Base-by-base conservation (phyloP, 495 filamentous ascomycete species). In the Hypomontagnella submonticulosa region DNA sequence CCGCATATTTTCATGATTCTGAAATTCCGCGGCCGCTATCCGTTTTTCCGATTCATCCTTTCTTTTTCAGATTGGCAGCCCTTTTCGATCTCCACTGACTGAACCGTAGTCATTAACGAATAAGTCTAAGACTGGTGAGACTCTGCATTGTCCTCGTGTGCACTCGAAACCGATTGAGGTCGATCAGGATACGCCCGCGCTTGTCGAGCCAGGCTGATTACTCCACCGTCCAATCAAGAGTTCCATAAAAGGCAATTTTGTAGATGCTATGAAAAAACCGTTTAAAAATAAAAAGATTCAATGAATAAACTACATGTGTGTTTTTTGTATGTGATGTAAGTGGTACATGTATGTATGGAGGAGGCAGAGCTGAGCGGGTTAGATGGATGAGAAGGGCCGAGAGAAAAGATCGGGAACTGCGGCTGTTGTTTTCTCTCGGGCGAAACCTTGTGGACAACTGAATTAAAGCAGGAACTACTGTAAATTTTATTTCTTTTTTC, bases 61-160 rank as follows among this genome's bases (percentile, higher is more conserved):
- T 64, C 33, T 49, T 57, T 65, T 46, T 30, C 23, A 33, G 58
- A 62, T 62, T 62, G 42, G 41, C 4, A 54, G 43, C 10, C 3
- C 9, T 40, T 34, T 20, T 47, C 34, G n/a, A 59, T 54, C 41
- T 49, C 58, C 41, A 48, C 48, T 18, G 48, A 54, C 48, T 13
- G 48, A 54, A 38, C 47, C 37, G 18, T 18, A 42, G 13, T 59
- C 18, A 37, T 43, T 56, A 46, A 20, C n/a, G 46, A 48, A n/a
- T 58, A 40, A 15, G 41, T 63, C 65, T 59, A 41, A 63, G 58
- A 67, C 64, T 67, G 57, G 40, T 57, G 47, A 61, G 57, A 68
- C 54, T 59, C 54, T 60, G 65, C 65, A 68, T 68, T 68, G 60
- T 55, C 50, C 50, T 63, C 55, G 48, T 63, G 59, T 63, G 18